Evolutionary conservation across 1,139 yeast species (phyloP).

Genomic region (Keqinozyma sinolaborantium): DNA sequence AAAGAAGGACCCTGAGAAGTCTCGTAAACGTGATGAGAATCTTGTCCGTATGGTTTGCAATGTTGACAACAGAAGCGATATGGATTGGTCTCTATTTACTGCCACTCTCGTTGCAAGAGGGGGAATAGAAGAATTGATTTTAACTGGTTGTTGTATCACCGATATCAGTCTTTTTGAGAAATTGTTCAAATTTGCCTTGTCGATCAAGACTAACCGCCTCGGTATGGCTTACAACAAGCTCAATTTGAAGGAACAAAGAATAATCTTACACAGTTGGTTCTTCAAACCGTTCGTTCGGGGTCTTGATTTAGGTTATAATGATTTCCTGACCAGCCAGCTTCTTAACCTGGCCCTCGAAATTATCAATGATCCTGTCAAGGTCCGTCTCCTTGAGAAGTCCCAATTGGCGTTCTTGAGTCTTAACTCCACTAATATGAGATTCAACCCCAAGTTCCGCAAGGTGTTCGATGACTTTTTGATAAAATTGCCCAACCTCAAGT

Average conservation of each 20-base stretch:
- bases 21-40: constrained; percentile 23
- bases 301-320: constrained; percentile 70
- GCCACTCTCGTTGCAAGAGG: constrained; percentile 67
- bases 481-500: constrained; percentile 51
- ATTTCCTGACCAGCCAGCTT: constrained; percentile 39
- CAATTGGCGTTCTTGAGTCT: constrained; percentile 61
- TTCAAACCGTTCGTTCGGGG: constrained; percentile 44
- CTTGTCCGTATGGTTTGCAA: constrained; percentile 56
- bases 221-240: constrained; percentile 71
- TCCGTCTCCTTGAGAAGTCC: constrained; percentile 19
- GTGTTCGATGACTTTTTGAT: constrained; percentile 29
- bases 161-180: constrained; percentile 53
- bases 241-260: constrained; percentile 44
- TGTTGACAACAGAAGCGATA: constrained; percentile 57
- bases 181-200: constrained; percentile 53
- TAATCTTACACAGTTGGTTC: constrained; percentile 43
- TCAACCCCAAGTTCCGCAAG: constrained; percentile 28
- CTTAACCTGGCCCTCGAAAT: constrained; percentile 23
- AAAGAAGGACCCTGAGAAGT: constrained; percentile 15
- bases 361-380: constrained; percentile 11
- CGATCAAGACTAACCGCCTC: constrained; percentile 48
- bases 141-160: constrained; percentile 70
- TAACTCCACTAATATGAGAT: constrained; percentile 58
- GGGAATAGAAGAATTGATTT: constrained; percentile 67
- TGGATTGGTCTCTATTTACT: constrained; percentile 72